Conservation (phyloP, 805 yeast genomes). For the Kodamaea kakaduensis region DNA sequence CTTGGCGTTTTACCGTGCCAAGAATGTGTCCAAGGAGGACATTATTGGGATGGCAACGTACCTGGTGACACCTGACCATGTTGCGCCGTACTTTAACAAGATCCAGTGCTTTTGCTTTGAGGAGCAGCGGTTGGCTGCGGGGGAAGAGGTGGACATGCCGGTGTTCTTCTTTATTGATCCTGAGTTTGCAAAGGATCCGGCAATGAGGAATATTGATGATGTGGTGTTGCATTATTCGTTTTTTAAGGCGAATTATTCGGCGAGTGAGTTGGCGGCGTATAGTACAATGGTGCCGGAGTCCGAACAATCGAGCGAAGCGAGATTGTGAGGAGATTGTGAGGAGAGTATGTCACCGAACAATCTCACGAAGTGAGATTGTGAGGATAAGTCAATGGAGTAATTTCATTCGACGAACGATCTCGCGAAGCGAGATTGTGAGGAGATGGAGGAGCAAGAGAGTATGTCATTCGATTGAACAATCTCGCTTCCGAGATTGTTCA, state of each 20-base stretch:
- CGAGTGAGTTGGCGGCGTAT: slow-evolving; percentile 32
- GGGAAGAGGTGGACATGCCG: slow-evolving; percentile 99
- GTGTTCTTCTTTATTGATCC: slow-evolving; percentile 96
- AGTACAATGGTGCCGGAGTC: background rate
- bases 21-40: slow-evolving; percentile 78
- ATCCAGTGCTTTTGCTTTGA: slow-evolving; percentile 98
- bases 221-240: slow-evolving; percentile 89
- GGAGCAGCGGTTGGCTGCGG: slow-evolving; percentile 89
- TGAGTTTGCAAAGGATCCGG: slow-evolving; percentile 88
- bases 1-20: slow-evolving; percentile 89
- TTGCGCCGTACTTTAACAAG: slow-evolving; percentile 93
- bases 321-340: no score
- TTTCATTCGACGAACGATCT: no score
- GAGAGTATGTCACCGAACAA: no score
- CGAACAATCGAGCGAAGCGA: no score
- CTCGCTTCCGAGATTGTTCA: no score
- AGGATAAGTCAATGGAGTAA: no score
- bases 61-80: slow-evolving; percentile 93
- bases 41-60: slow-evolving; percentile 98
- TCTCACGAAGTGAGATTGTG: no score
- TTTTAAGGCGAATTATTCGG: slow-evolving; percentile 57
- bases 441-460: no score
- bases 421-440: no score
- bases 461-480: no score
- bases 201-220: slow-evolving; percentile 86